These are phyloP conservation scores for Scutellaria galericulata DNA, from an alignment of 257 asterid genomes.

Conservation along the genomic window DNA sequence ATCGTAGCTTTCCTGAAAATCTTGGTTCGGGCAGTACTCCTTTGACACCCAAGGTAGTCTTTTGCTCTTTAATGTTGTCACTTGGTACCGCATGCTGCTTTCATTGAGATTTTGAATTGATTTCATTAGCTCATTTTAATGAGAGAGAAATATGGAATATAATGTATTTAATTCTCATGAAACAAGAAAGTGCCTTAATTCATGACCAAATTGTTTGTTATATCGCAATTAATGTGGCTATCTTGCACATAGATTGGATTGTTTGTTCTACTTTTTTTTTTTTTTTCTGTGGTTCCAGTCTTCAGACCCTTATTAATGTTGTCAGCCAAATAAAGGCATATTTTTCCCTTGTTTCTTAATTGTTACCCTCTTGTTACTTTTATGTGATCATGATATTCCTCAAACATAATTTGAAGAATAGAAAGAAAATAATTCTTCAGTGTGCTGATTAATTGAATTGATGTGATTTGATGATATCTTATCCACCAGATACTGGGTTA, in stretches of 20 bases:
- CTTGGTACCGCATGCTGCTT: slow-evolving; percentile 26
- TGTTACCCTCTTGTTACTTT: not conserved
- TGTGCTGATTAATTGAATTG: slow-evolving; percentile 18
- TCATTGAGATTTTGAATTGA: slow-evolving; percentile 2
- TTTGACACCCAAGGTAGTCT: slow-evolving; percentile 76
- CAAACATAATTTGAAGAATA: not conserved
- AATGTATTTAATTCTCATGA: not conserved
- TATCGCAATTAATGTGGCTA: slow-evolving; percentile 15
- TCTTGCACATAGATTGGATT: not conserved
- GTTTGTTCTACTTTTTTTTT: not conserved
- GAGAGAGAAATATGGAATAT: not conserved
- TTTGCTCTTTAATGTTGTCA: slow-evolving; percentile 26
- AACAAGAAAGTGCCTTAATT: slow-evolving; percentile 6
- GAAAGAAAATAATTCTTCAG: slow-evolving; percentile 1
- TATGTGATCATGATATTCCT: slow-evolving; percentile 9
- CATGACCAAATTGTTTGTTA: not conserved
- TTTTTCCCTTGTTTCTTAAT: not conserved
- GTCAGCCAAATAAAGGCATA: slow-evolving; percentile 11
- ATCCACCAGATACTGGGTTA: not conserved
- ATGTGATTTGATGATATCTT: not conserved
- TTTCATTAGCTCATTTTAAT: slow-evolving; percentile 15
- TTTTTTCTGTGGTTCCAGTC: not conserved
- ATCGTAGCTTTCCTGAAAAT: slow-evolving; percentile 88
- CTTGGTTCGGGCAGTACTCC: slow-evolving; percentile 94
- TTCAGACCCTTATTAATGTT: not conserved